phyloP scores from a whole-genome alignment of 2,329 filamentous ascomycete genomes.

The Cyclaneusma minus region DNA sequence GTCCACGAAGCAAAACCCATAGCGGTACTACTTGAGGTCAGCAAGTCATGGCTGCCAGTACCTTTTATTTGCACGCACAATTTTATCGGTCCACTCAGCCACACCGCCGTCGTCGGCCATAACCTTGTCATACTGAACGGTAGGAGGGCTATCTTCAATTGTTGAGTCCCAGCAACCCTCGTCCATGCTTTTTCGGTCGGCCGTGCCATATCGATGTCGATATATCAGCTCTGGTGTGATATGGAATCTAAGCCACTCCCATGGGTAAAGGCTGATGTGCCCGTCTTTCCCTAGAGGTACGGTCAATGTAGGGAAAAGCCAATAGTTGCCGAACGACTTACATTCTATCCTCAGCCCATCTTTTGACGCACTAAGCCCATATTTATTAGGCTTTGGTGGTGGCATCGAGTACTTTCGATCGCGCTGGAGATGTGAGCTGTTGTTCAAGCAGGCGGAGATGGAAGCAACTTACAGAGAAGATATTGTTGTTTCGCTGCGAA shows the following conservation, averaged over 20 bases:
- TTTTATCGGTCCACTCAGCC: constrained; percentile 43
- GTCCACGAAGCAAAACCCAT: constrained; percentile 67
- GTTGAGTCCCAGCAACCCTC: constrained; percentile 22
- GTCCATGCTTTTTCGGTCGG: constrained; percentile 6
- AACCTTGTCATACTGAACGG: constrained; percentile 42
- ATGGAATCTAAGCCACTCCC: constrained; percentile 42
- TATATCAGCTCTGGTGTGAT: constrained; percentile 18
- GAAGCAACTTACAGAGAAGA: constrained; percentile 41
- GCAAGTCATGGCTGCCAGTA: constrained; percentile 5
- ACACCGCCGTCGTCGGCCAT: constrained; percentile 41
- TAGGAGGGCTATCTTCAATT: constrained; percentile 33
- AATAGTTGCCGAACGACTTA: constrained; percentile 16
- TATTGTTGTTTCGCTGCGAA: constrained; percentile 52
- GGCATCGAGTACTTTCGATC: constrained; percentile 19
- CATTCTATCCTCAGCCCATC: constrained; percentile 32
- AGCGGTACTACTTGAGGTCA: constrained; percentile 34
- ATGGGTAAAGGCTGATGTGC: constrained; percentile 53
- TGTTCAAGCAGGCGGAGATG: constrained; percentile 5
- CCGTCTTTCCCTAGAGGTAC: constrained; percentile 42
- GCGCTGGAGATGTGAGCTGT: constrained; percentile 28
- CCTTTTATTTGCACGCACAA: constrained; percentile 30
- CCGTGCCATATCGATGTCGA: constrained; percentile 15
- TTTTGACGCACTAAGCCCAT: constrained; percentile 17
- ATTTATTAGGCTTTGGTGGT: constrained; percentile 3
- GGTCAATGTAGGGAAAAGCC: constrained; percentile 2